phyloP scores from a whole-genome alignment of 140 eudicot genomes.

The Bidens hawaiensis region DNA sequence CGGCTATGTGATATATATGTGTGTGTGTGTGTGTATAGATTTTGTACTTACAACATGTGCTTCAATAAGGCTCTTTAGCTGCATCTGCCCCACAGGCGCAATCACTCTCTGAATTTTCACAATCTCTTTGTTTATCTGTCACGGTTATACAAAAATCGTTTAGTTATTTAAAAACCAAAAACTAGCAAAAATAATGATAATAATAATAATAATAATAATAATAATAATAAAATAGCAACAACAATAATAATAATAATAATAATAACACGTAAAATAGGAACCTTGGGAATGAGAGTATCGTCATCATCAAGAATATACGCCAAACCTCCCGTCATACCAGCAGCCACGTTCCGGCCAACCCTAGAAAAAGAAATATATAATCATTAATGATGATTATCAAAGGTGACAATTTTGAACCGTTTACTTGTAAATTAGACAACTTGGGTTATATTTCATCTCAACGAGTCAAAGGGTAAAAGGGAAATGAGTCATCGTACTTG shows the following conservation, averaged over 20 bases:
- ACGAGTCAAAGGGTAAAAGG: not conserved
- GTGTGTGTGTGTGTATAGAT: not conserved
- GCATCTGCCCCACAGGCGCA: slow-evolving; percentile 99
- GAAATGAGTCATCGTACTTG: not conserved
- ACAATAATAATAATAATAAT: not conserved
- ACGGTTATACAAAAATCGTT: not conserved
- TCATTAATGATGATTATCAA: not conserved
- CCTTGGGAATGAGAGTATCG: slow-evolving; percentile 95
- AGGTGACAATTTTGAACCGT: not conserved
- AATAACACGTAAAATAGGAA: slow-evolving; percentile 9
- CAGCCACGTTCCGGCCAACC: slow-evolving; percentile 98
- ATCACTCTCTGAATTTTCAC: slow-evolving; percentile 99
- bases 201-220: not conserved
- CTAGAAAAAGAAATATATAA: slow-evolving; percentile 26
- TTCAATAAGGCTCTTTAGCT: slow-evolving; percentile 88
- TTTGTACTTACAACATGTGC: slow-evolving; percentile 87
- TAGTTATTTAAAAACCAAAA: not conserved
- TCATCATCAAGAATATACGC: slow-evolving; percentile 95
- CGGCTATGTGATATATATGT: not conserved
- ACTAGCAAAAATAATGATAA: not conserved
- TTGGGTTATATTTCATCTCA: not conserved
- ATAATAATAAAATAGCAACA: slow-evolving; percentile 10
- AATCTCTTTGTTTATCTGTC: slow-evolving; percentile 90
- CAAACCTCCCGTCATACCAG: slow-evolving; percentile 99
- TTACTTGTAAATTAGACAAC: not conserved